These are phyloP conservation scores for Puccinia polysora DNA, from an alignment of 1,284 basidiomycete genomes.

Conservation along the genomic window DNA sequence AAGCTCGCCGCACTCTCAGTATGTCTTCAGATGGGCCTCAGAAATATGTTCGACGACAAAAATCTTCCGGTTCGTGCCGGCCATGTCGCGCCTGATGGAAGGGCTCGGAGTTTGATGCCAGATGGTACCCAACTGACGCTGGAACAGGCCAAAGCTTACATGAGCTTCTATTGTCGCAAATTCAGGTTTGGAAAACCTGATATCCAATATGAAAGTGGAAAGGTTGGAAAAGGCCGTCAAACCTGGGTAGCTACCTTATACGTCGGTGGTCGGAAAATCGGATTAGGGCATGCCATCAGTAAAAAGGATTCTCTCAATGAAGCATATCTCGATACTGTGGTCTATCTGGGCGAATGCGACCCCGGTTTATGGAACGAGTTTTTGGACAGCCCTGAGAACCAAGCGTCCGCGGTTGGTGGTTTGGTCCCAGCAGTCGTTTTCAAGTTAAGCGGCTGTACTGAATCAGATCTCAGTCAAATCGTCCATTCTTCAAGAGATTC, in stretches of 20 bases:
- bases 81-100: not conserved
- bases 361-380: conserved; percentile 72
- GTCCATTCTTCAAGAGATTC: conserved; percentile 65
- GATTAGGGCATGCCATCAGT: conserved; percentile 64
- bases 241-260: conserved; percentile 77
- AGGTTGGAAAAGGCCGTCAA: conserved; percentile 48
- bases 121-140: conserved; percentile 66
- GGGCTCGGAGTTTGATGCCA: conserved; percentile 56
- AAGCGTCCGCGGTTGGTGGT: conserved; percentile 56
- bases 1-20: conserved; percentile 70
- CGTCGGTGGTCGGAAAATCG: conserved; percentile 73
- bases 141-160: conserved; percentile 78
- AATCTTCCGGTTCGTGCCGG: conserved; percentile 46
- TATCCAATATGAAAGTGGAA: conserved; percentile 59
- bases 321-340: conserved; percentile 80
- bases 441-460: conserved; percentile 64
- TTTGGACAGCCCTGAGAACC: conserved; percentile 48
- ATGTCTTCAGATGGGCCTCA: conserved; percentile 64
- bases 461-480: conserved; percentile 69
- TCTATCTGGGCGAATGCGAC: conserved; percentile 80
- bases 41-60: conserved; percentile 56
- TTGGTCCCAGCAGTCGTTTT: conserved; percentile 70
- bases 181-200: conserved; percentile 78
- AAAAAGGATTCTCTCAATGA: conserved; percentile 73
- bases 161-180: conserved; percentile 87